Evolutionary conservation across 2,329 filamentous ascomycete species (phyloP).

Genomic region (Sclerotiophoma versabilis): DNA sequence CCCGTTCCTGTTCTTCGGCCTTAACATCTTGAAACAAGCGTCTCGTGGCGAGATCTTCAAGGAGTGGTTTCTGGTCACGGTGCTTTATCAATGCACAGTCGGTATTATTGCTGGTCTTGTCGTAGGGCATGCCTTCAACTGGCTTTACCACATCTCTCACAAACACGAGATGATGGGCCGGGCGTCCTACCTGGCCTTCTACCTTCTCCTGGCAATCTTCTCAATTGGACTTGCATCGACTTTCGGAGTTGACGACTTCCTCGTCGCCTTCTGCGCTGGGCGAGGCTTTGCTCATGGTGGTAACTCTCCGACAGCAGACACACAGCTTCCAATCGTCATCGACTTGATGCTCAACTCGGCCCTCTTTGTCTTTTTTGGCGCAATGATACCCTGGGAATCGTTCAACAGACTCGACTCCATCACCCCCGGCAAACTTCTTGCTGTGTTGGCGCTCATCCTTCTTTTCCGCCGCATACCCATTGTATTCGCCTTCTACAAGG

Average conservation of each 20-base stretch:
- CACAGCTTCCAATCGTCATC: constrained; percentile 58
- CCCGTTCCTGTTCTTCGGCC: constrained; percentile 63
- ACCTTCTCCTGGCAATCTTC: constrained; percentile 62
- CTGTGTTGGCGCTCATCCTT: constrained; percentile 58
- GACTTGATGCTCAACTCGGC: constrained; percentile 64
- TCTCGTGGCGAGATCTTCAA: constrained; percentile 53
- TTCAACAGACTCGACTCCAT: constrained; percentile 49
- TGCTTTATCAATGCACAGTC: constrained; percentile 63
- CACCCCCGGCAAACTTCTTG: constrained; percentile 55
- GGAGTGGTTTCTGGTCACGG: constrained; percentile 61
- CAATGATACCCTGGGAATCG: constrained; percentile 60
- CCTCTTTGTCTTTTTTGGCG: constrained; percentile 65
- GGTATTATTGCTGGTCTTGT: constrained; percentile 57
- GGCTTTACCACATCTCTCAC: constrained; percentile 57
- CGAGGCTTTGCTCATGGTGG: constrained; percentile 63
- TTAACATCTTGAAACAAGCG: constrained; percentile 54
- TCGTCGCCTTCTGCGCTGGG: constrained; percentile 64
- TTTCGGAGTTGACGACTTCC: constrained; percentile 63
- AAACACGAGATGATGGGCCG: constrained; percentile 55
- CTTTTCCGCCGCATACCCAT: constrained; percentile 61
- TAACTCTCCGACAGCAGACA: constrained; percentile 58
- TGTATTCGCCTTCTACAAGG: constrained; percentile 56
- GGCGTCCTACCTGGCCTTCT: constrained; percentile 62
- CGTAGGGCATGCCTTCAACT: constrained; percentile 58
- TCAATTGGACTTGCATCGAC: constrained; percentile 60